Evolutionary conservation across 305 asterid genomes (phyloP).

Genomic region (Solanum hybrid): DNA sequence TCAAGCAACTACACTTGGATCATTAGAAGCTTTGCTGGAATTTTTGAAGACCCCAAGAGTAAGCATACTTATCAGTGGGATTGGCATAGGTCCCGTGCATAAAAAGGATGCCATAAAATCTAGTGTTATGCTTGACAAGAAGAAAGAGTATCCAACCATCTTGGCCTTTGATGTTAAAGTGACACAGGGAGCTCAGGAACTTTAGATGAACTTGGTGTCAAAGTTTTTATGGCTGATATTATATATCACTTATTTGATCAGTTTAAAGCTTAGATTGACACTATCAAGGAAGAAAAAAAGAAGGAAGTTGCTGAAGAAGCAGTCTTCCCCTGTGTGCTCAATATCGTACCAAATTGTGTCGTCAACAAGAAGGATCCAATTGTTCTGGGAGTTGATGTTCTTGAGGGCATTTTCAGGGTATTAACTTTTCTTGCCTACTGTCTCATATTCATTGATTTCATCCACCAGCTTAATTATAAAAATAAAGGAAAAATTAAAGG

Average conservation of each 20-base stretch:
- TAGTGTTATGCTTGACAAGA: conserved; percentile 98
- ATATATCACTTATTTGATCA: conserved; percentile 95
- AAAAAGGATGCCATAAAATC: conserved; percentile 97
- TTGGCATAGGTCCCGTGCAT: conserved; percentile 95
- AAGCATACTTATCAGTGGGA: conserved; percentile 94
- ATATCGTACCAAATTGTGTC: conserved; percentile 83
- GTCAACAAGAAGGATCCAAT: conserved; percentile 97
- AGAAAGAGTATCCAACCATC: conserved; percentile 78
- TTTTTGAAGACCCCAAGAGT: conserved; percentile 91
- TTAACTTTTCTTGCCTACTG: not conserved
- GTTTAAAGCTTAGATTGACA: conserved; percentile 88
- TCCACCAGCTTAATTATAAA: not conserved
- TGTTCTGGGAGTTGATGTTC: conserved; percentile 86
- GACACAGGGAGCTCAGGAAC: conserved; percentile 90
- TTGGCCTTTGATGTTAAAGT: conserved; percentile 34
- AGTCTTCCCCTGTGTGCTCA: conserved; percentile 92
- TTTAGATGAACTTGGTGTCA: conserved; percentile 87
- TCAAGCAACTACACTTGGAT: conserved; percentile 98
- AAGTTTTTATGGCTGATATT: conserved; percentile 84
- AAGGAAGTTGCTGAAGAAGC: conserved; percentile 94
- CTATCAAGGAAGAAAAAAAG: conserved; percentile 95
- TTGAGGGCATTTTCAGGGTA: conserved; percentile 89
- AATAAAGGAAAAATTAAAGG: not conserved
- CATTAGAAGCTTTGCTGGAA: conserved; percentile 93
- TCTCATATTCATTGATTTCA: not conserved